A percentile compares a stretch with the other conserved stretches of the same genome.
These are phyloP conservation scores for Astragalus membranaceus DNA, from an alignment of 306 rosid species.

Conservation along the genomic window DNA sequence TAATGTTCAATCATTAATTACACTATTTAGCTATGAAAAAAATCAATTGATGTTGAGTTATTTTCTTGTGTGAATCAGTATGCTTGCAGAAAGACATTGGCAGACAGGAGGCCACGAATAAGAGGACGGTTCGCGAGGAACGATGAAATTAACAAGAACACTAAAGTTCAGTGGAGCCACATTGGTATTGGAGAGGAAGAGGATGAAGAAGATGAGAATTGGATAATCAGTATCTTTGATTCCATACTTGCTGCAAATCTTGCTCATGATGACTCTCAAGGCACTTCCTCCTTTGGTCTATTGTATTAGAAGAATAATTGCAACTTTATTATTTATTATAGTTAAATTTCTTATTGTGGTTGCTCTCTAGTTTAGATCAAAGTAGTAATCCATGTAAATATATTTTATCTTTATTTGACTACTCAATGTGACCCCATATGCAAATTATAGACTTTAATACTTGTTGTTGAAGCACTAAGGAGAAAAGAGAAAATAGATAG, in stretches of 20 bases:
- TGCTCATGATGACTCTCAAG: slow-evolving; percentile 39
- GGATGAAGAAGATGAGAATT: slow-evolving; percentile 58
- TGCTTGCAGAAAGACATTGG: slow-evolving; percentile 93
- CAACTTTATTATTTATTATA: background rate
- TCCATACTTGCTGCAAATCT: slow-evolving; percentile 50
- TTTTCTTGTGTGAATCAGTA: slow-evolving; percentile 40
- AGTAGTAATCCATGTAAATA: slow-evolving; percentile 32
- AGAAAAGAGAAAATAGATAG: background rate
- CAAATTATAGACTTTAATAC: slow-evolving; percentile 18
- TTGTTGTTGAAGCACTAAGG: slow-evolving; percentile 9
- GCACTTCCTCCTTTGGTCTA: slow-evolving; percentile 14
- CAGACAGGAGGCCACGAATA: slow-evolving; percentile 84
- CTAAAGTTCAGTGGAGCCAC: slow-evolving; percentile 45
- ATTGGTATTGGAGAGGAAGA: slow-evolving; percentile 47
- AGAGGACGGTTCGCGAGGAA: slow-evolving; percentile 87
- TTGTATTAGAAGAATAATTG: slow-evolving; percentile 22
- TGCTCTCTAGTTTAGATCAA: slow-evolving; percentile 20
- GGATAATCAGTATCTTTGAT: slow-evolving; percentile 68
- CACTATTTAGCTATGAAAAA: background rate
- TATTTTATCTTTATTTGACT: slow-evolving; percentile 14
- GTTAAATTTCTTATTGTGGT: slow-evolving; percentile 4
- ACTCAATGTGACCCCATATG: slow-evolving; percentile 4
- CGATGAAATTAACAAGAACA: slow-evolving; percentile 48
- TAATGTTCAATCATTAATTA: background rate
- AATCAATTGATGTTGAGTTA: background rate